Conservation (phyloP, 257 asterid species). For the Solanum microdontum region DNA sequence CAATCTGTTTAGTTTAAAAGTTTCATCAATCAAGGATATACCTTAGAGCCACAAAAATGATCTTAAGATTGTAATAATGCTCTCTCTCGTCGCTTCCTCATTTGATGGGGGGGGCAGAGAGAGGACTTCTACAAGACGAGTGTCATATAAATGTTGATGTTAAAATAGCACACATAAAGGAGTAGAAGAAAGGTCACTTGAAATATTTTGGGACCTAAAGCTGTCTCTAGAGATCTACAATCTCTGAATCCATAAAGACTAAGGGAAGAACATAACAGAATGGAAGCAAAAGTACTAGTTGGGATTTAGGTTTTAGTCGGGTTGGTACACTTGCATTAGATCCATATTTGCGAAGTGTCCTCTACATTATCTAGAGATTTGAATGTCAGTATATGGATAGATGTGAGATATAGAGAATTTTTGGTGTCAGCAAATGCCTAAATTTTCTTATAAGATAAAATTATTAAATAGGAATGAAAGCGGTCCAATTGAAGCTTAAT, state of each 20-base stretch:
- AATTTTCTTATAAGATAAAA: not conserved
- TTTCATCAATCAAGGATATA: not conserved
- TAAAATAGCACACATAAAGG: not conserved
- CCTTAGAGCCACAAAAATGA: not conserved
- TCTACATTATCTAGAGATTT: not conserved
- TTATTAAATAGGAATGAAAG: not conserved
- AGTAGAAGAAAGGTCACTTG: not conserved
- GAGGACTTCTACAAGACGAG: not conserved
- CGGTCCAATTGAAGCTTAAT: not conserved
- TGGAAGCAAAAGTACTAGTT: not conserved
- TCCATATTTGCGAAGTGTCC: not conserved
- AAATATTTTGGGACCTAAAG: not conserved
- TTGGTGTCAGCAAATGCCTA: not conserved
- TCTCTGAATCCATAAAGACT: not conserved
- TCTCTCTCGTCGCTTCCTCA: not conserved
- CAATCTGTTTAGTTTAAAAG: conserved; percentile 45
- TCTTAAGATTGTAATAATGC: not conserved
- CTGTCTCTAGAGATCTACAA: not conserved
- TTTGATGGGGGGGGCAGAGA: not conserved
- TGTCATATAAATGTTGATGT: not conserved
- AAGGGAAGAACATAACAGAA: not conserved
- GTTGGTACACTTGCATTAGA: not conserved
- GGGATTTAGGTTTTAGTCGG: not conserved
- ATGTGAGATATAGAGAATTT: not conserved
- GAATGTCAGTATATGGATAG: not conserved